Percentiles rank a stretch among this genome's conserved stretches.
These are phyloP conservation scores for Exophiala phaeomuriformis DNA, from an alignment of 2,329 filamentous ascomycete genomes.

Conservation along the genomic window DNA sequence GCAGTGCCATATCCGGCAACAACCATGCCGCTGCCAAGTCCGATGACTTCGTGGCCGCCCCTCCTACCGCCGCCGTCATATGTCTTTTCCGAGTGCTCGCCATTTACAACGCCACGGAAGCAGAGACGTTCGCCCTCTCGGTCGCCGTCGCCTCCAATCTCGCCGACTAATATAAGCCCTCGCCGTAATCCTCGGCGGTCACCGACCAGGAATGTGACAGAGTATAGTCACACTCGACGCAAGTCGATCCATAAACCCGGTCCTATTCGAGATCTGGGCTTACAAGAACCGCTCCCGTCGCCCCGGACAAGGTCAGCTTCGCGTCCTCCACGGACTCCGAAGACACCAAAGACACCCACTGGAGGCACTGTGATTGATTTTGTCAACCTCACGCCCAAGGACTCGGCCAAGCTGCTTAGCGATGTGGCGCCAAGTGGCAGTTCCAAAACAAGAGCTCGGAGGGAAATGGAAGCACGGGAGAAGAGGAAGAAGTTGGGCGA, in stretches of 20 bases:
- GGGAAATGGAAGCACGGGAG: constrained; percentile 81
- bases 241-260: constrained; percentile 38
- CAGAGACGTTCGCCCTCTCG: constrained; percentile 25
- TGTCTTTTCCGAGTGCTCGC: constrained; percentile 33
- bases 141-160: constrained; percentile 36
- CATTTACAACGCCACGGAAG: constrained; percentile 29
- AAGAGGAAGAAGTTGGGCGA: constrained; percentile 47
- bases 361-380: constrained; percentile 44
- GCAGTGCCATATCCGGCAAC: constrained; percentile 17
- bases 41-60: constrained; percentile 36
- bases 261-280: constrained; percentile 27
- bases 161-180: constrained; percentile 33
- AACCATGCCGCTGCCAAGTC: constrained; percentile 1
- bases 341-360: constrained; percentile 29
- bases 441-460: constrained; percentile 85
- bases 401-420: constrained; percentile 70
- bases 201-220: constrained; percentile 26
- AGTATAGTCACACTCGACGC: constrained; percentile 33
- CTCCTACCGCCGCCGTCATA: constrained; percentile 34
- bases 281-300: constrained; percentile 29
- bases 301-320: constrained; percentile 19
- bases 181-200: constrained; percentile 26
- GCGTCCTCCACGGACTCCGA: constrained; percentile 25
- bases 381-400: constrained; percentile 81
- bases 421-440: constrained; percentile 88